Evolutionary conservation across 2,329 filamentous ascomycete genomes (phyloP), one percentile per base, ranked within the genome.

Genomic region (Colletotrichum spaethianum): DNA sequence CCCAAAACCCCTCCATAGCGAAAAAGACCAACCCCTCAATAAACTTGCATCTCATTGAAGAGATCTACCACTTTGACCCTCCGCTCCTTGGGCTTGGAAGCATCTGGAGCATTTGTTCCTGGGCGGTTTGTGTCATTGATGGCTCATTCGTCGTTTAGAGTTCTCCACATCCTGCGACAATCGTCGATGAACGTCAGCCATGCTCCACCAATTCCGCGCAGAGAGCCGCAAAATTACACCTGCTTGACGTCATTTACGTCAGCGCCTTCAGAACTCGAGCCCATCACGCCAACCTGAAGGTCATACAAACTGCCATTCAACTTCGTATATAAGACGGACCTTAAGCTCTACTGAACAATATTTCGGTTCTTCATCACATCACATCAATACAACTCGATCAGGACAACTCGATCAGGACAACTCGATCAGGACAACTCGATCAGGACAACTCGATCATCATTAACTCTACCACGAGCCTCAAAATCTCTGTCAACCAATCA

Each of bases 211-310:
- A 67, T 60, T 63, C 46, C 23, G 31, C 42, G 56, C 52, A 59
- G 36, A 55, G 57, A 67, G 72, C 56, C 59, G 72, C 63, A 73
- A 12, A 40, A 67, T 72, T 73, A 23, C 70, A 71, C 62, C 55
- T 64, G 55, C 36, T 70, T 74, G 73, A 74, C 73, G 70, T 74
- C 70, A 74, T 73, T 74, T 66, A 74, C 73, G 70, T 74, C 73
- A 74, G 73, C 59, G 53, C 42, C 33, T 44, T 18, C 33, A 56
- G 50, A 62, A 55, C 50, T 50, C 20, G 28, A 16, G 9, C 56
- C 28, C 59, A 52, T 31, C 20, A 12, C 31, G 48, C 61, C 26
- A 38, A 11, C 28, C 44, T 57, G 40, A 20, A 46, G 44, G 44
- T 50, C 44, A n/a, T 31, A 14, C 46, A 50, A 40, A 16, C 20